A percentile compares a stretch with the other conserved stretches of the same genome.
Conservation (phyloP, 192 early-diverging fungal species). For the Ambispora gerdemannii region DNA sequence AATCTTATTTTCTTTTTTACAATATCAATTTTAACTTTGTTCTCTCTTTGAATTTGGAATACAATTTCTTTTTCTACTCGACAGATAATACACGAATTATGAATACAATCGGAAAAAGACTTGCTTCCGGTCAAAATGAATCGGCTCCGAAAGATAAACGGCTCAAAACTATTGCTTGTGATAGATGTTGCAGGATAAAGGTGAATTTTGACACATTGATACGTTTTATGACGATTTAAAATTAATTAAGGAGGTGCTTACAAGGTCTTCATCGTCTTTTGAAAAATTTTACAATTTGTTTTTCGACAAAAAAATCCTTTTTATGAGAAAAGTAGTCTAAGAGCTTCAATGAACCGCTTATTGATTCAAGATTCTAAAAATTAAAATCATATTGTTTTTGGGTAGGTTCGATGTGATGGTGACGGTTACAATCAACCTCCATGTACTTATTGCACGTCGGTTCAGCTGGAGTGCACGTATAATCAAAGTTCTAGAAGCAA, state of each 20-base stretch:
- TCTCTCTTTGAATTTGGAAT: no score
- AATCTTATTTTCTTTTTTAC: no score
- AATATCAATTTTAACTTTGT: no score
- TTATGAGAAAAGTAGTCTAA: no score
- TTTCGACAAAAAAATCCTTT: background rate
- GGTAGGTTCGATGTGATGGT: constrained; percentile 24
- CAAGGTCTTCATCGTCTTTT: no score
- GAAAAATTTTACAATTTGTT: background rate
- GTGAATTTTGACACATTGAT: background rate
- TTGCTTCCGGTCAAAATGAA: background rate
- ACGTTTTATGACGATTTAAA: no score
- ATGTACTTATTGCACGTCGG: constrained; percentile 25
- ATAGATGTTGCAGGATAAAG: constrained; percentile 21
- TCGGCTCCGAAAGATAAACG: constrained; percentile 7
- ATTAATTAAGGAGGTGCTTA: no score
- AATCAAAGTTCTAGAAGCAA: background rate
- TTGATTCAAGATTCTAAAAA: no score
- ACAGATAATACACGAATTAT: no score
- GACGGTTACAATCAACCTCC: constrained; percentile 23
- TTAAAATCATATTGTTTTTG: constrained; percentile 9
- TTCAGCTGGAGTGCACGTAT: constrained; percentile 25
- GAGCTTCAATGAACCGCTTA: no score
- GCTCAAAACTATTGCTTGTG: constrained; percentile 28
- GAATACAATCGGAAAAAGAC: constrained; percentile 17
- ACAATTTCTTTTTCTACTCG: no score